phyloP scores from a whole-genome alignment of 1,284 basidiomycete species.

The Ceraceosorus bombacis region DNA sequence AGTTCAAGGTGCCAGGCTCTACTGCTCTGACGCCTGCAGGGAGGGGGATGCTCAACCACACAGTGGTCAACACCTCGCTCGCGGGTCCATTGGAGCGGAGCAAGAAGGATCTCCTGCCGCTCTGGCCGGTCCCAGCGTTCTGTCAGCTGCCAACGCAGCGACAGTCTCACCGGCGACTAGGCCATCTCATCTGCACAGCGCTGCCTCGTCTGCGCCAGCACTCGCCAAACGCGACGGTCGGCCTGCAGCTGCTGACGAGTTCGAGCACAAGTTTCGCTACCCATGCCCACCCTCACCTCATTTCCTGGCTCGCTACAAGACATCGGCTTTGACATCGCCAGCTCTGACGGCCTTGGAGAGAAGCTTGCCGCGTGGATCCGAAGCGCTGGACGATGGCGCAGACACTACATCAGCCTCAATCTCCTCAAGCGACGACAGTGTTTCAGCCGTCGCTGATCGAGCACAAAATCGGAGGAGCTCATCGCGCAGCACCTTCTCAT shows the following conservation, averaged over 20 bases:
- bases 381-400: conserved; percentile 3
- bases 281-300: conserved; percentile 35
- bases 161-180: not conserved
- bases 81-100: too few relatives aligned
- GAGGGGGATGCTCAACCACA: conserved; percentile 19
- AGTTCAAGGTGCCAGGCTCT: conserved; percentile 26
- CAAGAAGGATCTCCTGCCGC: too few relatives aligned
- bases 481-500: conserved; percentile 39
- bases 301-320: conserved; percentile 30
- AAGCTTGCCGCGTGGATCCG: conserved; percentile 19
- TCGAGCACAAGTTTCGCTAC: conserved; percentile 29
- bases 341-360: conserved; percentile 33
- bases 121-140: too few relatives aligned
- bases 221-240: not conserved
- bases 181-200: not conserved
- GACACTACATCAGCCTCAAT: conserved; percentile 3
- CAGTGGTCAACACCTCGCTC: conserved; percentile 1
- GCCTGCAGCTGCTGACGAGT: not conserved
- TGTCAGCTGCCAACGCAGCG: too few relatives aligned
- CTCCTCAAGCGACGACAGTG: conserved; percentile 10
- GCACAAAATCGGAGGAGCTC: conserved; percentile 28
- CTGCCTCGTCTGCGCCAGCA: conserved; percentile 3
- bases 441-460: not conserved
- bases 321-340: conserved; percentile 30
- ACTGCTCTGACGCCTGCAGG: conserved; percentile 35